These are phyloP conservation scores for Neurospora discreta DNA, from an alignment of 495 filamentous ascomycete genomes.

Conservation along the genomic window DNA sequence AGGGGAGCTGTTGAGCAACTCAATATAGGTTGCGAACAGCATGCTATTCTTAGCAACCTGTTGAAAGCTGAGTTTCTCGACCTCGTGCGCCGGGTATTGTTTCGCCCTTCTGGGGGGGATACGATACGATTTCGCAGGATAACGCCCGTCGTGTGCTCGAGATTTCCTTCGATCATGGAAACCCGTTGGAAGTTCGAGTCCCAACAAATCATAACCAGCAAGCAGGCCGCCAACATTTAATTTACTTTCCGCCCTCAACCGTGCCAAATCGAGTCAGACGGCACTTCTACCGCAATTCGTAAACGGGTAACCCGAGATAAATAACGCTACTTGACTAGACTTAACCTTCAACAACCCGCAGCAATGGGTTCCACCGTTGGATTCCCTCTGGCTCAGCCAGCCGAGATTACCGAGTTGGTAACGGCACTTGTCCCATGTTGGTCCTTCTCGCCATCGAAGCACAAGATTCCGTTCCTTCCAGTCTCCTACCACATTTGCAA, in stretches of 20 bases:
- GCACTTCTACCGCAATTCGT: neutral
- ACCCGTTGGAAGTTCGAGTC: neutral
- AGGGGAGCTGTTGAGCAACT: neutral
- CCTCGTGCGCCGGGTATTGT: neutral
- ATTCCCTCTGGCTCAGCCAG: neutral
- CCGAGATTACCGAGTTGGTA: neutral
- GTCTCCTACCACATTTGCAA: neutral
- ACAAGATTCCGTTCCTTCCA: neutral
- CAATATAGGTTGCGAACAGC: neutral
- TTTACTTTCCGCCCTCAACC: neutral
- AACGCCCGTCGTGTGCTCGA: neutral
- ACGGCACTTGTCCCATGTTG: neutral
- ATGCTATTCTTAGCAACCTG: neutral
- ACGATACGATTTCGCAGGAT: neutral
- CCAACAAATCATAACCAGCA: neutral
- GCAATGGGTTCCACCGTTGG: neutral
- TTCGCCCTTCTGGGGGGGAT: no score
- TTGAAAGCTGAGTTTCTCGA: neutral
- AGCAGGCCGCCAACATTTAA: neutral
- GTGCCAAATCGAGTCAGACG: neutral
- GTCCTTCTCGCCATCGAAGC: neutral
- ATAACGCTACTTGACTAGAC: neutral
- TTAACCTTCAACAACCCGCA: neutral
- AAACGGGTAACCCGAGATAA: neutral
- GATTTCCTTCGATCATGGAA: neutral